Percentiles rank a stretch among this genome's conserved stretches.
These are phyloP conservation scores for Quercus mongolica DNA, from an alignment of 306 rosid genomes.

Conservation along the genomic window DNA sequence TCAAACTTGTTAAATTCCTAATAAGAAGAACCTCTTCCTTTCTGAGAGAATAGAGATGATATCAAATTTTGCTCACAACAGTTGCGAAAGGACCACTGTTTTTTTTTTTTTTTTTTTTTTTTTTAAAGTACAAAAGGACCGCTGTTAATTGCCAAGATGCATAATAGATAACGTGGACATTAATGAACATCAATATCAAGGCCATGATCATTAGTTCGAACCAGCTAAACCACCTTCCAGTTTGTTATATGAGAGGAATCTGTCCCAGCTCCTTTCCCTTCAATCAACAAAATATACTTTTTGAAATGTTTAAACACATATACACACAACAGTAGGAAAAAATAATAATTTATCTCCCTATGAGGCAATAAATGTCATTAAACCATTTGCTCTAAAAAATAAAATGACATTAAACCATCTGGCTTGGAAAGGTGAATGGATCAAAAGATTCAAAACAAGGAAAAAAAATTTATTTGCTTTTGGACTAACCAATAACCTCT, in stretches of 20 bases:
- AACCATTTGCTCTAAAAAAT: slow-evolving; percentile 1
- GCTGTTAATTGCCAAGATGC: not conserved
- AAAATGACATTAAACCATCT: slow-evolving; percentile 8
- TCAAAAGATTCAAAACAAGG: not conserved
- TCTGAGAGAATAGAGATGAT: too few relatives aligned
- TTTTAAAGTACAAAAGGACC: not conserved
- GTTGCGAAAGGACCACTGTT: too few relatives aligned
- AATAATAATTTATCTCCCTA: not conserved
- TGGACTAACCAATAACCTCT: slow-evolving; percentile 79
- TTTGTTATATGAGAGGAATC: not conserved
- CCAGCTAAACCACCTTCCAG: not conserved
- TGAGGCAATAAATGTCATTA: not conserved
- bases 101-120: too few relatives aligned
- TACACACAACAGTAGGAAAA: not conserved
- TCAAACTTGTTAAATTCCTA: not conserved
- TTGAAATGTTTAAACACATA: not conserved
- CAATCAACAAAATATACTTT: not conserved
- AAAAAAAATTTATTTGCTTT: slow-evolving; percentile 16
- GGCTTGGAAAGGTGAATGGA: slow-evolving; percentile 11
- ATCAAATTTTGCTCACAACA: too few relatives aligned
- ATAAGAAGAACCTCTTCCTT: too few relatives aligned
- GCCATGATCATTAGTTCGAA: not conserved
- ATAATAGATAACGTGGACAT: not conserved
- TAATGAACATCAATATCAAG: not conserved
- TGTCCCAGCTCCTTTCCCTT: not conserved